phyloP scores from a whole-genome alignment of 495 filamentous ascomycete genomes.

The Penicillium desertorum region DNA sequence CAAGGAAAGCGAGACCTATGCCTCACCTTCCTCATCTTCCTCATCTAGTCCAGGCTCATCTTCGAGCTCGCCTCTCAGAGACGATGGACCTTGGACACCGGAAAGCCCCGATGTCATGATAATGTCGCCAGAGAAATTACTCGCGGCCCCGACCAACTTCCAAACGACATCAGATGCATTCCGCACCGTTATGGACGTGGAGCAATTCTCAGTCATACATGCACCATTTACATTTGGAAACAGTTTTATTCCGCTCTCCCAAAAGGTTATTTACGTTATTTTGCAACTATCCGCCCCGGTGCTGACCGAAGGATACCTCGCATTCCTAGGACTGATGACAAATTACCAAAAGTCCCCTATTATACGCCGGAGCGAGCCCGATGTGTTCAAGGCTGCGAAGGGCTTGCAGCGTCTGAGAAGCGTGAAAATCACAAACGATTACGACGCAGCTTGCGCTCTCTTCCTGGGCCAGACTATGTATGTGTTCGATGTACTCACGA shows the following conservation, averaged over 20 bases:
- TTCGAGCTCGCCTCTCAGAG: slow-evolving; percentile 8
- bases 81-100: slow-evolving; percentile 9
- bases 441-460: slow-evolving; percentile 28
- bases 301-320: slow-evolving; percentile 29
- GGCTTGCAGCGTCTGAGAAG: slow-evolving; percentile 26
- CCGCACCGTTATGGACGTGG: slow-evolving; percentile 25
- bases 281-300: slow-evolving; percentile 22
- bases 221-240: slow-evolving; percentile 26
- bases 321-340: slow-evolving; percentile 30
- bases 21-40: slow-evolving; percentile 11
- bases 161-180: slow-evolving; percentile 27
- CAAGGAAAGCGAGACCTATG: slow-evolving; percentile 7
- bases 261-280: slow-evolving; percentile 24
- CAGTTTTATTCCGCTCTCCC: slow-evolving; percentile 23
- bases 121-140: slow-evolving; percentile 23
- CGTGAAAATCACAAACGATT: slow-evolving; percentile 23
- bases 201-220: slow-evolving; percentile 30
- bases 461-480: slow-evolving; percentile 35
- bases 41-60: slow-evolving; percentile 12
- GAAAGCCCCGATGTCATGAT: slow-evolving; percentile 7
- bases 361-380: slow-evolving; percentile 22
- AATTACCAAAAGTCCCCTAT: slow-evolving; percentile 28
- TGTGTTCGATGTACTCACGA: slow-evolving; percentile 32
- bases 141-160: slow-evolving; percentile 18
- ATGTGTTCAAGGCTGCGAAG: slow-evolving; percentile 28